Evolutionary conservation across 768 basidiomycete genomes (phyloP), one percentile per base, ranked within the genome.

Genomic region (Hygrophorus pudorinus): DNA sequence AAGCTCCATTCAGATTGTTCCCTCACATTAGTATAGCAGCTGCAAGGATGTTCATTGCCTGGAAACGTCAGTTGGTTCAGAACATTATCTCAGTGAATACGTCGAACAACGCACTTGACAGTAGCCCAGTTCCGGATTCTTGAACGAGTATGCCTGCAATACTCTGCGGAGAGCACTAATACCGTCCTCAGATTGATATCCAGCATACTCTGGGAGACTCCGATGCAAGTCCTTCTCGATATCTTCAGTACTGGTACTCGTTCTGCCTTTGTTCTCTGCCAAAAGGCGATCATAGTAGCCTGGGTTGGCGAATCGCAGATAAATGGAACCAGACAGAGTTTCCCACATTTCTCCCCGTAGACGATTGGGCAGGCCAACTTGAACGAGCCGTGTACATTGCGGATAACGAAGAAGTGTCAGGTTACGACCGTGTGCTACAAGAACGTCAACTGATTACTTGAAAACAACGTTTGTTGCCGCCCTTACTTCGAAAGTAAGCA

Each of bases 271-370:
- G 59, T 91, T 80, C 42, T 88, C 79, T 42, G 78, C 72, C 4
- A 97, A 64, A 12, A 98, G 70, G 6, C 70, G 68, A 10, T 78
- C 71, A 59, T 96, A 99, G 43, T 75, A 73, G 7, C 91, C 88
- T 1, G 88, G 91, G 50, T 92, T 83, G 36, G 78, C 70, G 56
- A 83, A 91, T 10, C 96, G 89, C 13, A 96, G 78, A 62, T 81
- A 94, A 42, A 97, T 68, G 4, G 93, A 94, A 0, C 96, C 96
- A 3, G 92, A 94, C 10, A 97, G 73, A 0, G 89, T 85, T 63
- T 99, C 96, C 96, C 96, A 99, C 68, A 98, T 84, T 61, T 98
- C 96, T 11, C 96, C 96, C 17, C 96, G 78, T 7, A 99, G 71
- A 13, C 91, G 73, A 53, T 93, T 96, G 2, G 96, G 96, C 3